Conservation (phyloP, 163 green algal species). For the Coccomyxa subellipsoidea region DNA sequence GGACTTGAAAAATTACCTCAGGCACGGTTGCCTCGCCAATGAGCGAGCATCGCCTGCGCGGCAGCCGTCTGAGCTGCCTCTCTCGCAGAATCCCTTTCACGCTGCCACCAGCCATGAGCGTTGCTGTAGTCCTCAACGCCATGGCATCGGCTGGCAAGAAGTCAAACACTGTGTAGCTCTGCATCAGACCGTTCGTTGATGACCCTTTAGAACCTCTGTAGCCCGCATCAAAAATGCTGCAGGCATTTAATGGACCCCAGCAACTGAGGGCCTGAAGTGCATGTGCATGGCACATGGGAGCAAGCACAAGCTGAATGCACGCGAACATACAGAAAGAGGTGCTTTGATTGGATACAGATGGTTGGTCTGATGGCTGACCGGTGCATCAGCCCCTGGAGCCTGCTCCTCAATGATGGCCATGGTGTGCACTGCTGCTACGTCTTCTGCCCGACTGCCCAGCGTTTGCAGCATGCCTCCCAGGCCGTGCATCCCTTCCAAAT, state of each 20-base stretch:
- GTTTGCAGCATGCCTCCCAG: not conserved
- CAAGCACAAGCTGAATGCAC: not conserved
- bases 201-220: no score
- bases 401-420: conserved; percentile 25
- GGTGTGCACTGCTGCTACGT: not conserved
- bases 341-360: no score
- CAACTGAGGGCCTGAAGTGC: not conserved
- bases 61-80: not conserved
- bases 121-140: not conserved
- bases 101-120: not conserved
- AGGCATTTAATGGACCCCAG: not conserved
- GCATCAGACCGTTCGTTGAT: not conserved
- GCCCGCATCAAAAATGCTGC: not conserved
- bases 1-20: not conserved
- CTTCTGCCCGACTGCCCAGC: not conserved
- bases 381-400: not conserved
- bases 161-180: conserved; percentile 13
- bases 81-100: not conserved
- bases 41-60: not conserved
- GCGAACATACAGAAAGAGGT: not conserved
- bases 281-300: not conserved
- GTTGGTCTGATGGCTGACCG: not conserved
- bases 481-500: not conserved
- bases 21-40: conserved; percentile 1
- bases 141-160: conserved; percentile 14